Evolutionary conservation across 2,329 filamentous ascomycete species (phyloP).

Genomic region (Nigrospora sphaerica): DNA sequence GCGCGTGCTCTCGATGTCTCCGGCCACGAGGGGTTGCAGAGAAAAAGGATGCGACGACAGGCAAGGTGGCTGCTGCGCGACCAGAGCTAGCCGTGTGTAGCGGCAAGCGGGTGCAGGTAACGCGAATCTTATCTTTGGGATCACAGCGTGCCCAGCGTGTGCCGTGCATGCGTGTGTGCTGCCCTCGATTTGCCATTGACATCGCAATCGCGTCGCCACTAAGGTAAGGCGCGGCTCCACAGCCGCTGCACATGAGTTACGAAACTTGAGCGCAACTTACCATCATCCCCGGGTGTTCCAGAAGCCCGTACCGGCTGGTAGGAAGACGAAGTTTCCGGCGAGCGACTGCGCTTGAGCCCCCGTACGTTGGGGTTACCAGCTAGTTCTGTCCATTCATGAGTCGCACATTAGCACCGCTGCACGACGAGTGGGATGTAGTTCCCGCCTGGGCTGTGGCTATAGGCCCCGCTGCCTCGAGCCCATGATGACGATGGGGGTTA

Average conservation of each 20-base stretch:
- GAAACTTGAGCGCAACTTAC: conserved; percentile 48
- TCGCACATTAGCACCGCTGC: conserved; percentile 18
- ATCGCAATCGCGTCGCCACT: conserved; percentile 1
- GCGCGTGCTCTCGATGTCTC: no score
- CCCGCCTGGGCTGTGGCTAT: neutral
- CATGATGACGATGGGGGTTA: no score
- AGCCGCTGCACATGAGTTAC: neutral
- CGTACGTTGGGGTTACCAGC: conserved; percentile 46
- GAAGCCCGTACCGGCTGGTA: conserved; percentile 47
- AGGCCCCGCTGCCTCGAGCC: conserved; percentile 1
- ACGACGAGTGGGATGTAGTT: conserved; percentile 1
- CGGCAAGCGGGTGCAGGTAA: neutral
- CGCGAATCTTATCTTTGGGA: conserved; percentile 1
- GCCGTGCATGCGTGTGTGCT: neutral
- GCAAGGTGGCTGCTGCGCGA: no score
- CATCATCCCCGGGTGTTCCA: conserved; percentile 61
- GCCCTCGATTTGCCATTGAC: neutral
- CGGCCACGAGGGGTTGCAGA: no score
- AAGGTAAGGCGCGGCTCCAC: conserved; percentile 2
- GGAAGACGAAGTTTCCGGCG: conserved; percentile 45
- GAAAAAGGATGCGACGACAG: no score
- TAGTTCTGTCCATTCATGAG: conserved; percentile 33
- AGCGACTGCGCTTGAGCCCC: conserved; percentile 74
- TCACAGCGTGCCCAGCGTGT: neutral
- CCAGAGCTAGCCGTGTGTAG: no score